Base-by-base conservation (phyloP, 2,329 filamentous ascomycete genomes). In the Apiospora phragmitis region DNA sequence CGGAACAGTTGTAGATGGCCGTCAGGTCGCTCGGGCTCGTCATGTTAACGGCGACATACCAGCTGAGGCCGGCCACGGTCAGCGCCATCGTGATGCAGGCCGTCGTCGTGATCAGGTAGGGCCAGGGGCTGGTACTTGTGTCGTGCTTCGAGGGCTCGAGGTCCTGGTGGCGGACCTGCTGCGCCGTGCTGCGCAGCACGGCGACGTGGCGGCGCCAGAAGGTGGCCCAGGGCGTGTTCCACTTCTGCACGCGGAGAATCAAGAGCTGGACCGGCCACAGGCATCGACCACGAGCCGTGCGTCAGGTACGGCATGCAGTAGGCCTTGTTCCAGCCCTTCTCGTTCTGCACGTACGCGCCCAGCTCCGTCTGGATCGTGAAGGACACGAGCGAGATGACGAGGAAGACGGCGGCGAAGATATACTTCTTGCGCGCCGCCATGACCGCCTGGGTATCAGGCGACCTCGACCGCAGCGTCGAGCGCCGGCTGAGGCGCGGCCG, bases 271-370 rank as follows among this genome's bases (percentile, higher is more conserved):
- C 83, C 0, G 95, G 95, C 94, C 94, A 99, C 32, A 99, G 87
- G 87, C 67, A 98, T 83, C 12, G 91, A 81, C 96, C 96, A 99
- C 1, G 94, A 97, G 70, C 95, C 93, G 83, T 99, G 96, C 14
- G 96, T 99, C 74, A 99, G 87, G 83, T 97, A 98, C 87, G 99
- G 90, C 96, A 99, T 99, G 86, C 94, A 97, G 84, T 98, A 99
- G n/a, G 96, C 94, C 85, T 99, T 99, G 83, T 97, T 90, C 96
- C 96, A 99, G 73, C 93, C 91, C 73, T 98, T 83, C 72, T 96
- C 91, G 80, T 95, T 92, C 84, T 98, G 95, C 72, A 99, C 96
- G 83, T 98, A 95, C 12, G 97, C 91, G 14, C 95, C 95, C 69
- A 97, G 94, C 85, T 98, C 95, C 4, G 96, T 98, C 87, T 99